These are phyloP conservation scores for Atalantia buxifolia DNA, from an alignment of 345 rosid genomes.

Conservation along the genomic window DNA sequence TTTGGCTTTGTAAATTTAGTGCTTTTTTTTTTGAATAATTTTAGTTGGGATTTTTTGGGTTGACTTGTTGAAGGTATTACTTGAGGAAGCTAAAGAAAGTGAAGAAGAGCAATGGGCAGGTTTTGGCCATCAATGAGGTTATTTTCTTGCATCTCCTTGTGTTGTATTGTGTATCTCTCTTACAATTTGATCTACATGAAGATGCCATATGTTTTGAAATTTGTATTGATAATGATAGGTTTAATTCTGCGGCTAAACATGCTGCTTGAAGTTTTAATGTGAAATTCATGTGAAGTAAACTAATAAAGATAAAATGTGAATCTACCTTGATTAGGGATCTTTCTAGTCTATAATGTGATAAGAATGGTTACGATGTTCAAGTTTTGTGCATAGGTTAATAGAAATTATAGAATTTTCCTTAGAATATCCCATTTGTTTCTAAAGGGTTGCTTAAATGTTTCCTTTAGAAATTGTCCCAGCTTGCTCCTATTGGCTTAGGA, in stretches of 20 bases:
- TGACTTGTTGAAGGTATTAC: constrained; percentile 36
- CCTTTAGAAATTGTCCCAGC: neutral
- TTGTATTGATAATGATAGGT: neutral
- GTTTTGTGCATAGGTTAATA: neutral
- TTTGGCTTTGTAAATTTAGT: neutral
- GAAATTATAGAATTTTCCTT: too few relatives aligned
- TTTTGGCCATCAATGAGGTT: constrained; percentile 58
- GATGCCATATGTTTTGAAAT: neutral
- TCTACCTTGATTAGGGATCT: too few relatives aligned
- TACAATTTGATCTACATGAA: neutral
- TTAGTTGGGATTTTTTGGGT: neutral
- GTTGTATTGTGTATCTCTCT: neutral
- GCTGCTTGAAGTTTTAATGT: neutral
- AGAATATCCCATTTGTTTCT: neutral
- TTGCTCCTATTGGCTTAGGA: neutral
- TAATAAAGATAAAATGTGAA: too few relatives aligned
- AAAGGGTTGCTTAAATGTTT: neutral
- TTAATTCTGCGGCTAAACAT: neutral
- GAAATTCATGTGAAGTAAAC: neutral
- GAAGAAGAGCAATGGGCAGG: constrained; percentile 52
- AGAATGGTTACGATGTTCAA: neutral
- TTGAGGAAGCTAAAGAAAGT: constrained; percentile 55
- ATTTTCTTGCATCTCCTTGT: neutral
- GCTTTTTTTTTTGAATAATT: neutral
- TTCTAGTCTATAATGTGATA: too few relatives aligned